A percentile compares a stretch with the other conserved stretches of the same genome.
phyloP scores from a whole-genome alignment of 2,329 filamentous ascomycete genomes.

The Diaporthe caulivora region DNA sequence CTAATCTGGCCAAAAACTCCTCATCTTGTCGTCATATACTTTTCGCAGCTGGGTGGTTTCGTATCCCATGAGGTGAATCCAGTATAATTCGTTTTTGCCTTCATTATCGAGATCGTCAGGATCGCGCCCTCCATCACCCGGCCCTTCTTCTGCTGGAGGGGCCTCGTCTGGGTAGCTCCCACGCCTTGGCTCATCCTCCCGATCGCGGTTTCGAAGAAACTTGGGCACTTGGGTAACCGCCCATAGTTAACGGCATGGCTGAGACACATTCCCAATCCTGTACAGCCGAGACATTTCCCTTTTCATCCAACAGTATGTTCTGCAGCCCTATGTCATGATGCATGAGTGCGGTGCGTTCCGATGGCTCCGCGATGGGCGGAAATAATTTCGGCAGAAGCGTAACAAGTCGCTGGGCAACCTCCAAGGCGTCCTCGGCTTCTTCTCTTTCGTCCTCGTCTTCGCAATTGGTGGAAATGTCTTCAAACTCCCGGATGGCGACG shows the following conservation, averaged over 20 bases:
- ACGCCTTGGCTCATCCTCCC: background rate
- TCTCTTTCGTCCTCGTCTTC: background rate
- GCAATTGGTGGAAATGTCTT: background rate
- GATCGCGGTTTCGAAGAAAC: background rate
- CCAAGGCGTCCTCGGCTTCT: background rate
- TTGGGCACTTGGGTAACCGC: background rate
- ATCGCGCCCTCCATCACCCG: background rate
- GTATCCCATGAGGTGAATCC: background rate
- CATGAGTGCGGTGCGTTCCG: background rate
- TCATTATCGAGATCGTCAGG: background rate
- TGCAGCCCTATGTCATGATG: background rate
- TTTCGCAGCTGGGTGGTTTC: constrained; percentile 1
- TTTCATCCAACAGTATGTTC: background rate
- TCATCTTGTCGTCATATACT: constrained; percentile 50
- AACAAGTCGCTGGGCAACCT: background rate
- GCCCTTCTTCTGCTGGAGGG: background rate
- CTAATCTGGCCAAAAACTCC: constrained; percentile 49
- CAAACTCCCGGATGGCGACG: background rate
- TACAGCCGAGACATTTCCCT: background rate
- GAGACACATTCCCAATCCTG: constrained; percentile 5
- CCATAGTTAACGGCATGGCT: background rate
- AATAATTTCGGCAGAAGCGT: background rate
- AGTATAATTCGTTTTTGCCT: background rate
- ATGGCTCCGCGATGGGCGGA: background rate
- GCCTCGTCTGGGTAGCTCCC: background rate